phyloP scores from a whole-genome alignment of 148 eudicot species.

The Rhododendron mucronatum region DNA sequence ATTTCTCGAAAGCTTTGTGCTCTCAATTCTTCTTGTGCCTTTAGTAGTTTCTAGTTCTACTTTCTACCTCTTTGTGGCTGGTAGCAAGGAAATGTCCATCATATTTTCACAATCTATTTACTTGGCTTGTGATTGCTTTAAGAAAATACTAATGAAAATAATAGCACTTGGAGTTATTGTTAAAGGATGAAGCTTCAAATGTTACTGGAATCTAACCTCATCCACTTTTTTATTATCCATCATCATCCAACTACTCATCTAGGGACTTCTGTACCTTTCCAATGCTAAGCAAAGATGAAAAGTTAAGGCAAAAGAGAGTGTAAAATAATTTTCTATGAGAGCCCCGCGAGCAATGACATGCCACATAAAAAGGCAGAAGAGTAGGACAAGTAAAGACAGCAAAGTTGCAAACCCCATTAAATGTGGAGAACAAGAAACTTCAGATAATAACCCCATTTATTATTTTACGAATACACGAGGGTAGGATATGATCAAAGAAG shows the following conservation, averaged over 20 bases:
- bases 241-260: not conserved
- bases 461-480: too few relatives aligned
- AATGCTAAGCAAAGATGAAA: not conserved
- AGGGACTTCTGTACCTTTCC: not conserved
- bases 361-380: not conserved
- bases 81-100: not conserved
- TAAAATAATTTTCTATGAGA: too few relatives aligned
- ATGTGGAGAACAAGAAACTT: not conserved
- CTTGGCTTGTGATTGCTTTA: not conserved
- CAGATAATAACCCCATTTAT: not conserved
- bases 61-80: not conserved
- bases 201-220: not conserved
- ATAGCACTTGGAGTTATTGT: not conserved
- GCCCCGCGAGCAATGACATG: not conserved
- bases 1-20: not conserved
- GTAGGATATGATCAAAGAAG: not conserved
- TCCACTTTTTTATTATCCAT: not conserved
- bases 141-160: not conserved
- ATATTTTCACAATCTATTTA: not conserved
- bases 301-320: not conserved
- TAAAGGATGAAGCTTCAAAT: not conserved
- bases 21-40: not conserved
- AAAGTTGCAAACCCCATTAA: not conserved
- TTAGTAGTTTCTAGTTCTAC: not conserved
- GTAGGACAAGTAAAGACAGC: not conserved